These are phyloP conservation scores for Setomelanomma holmii DNA, from an alignment of 2,329 filamentous ascomycete species.

Conservation along the genomic window DNA sequence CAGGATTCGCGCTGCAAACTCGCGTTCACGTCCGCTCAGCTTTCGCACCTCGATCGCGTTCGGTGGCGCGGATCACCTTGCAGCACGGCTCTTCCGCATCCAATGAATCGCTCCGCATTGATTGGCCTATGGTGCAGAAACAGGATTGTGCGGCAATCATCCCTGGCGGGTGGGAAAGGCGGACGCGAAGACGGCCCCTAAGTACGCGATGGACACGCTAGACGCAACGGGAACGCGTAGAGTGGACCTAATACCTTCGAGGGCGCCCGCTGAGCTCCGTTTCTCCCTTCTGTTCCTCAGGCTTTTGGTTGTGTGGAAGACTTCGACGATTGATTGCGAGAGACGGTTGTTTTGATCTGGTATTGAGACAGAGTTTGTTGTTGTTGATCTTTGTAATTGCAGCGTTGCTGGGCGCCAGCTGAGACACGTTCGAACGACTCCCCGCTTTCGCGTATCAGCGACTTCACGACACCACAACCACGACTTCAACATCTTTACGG, in stretches of 20 bases:
- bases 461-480: slow-evolving; percentile 2
- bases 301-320: neutral
- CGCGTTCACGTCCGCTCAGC: slow-evolving; percentile 13
- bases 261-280: slow-evolving; percentile 3
- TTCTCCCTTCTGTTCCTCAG: slow-evolving; percentile 14
- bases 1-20: slow-evolving; percentile 24
- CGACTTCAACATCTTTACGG: slow-evolving; percentile 7
- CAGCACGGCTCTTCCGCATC: slow-evolving; percentile 6
- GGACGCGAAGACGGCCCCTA: slow-evolving; percentile 28
- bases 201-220: slow-evolving; percentile 33
- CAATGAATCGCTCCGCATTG: slow-evolving; percentile 20
- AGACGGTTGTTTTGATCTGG: slow-evolving; percentile 1
- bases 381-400: neutral
- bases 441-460: slow-evolving; percentile 10
- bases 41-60: slow-evolving; percentile 35
- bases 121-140: slow-evolving; percentile 19
- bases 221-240: slow-evolving; percentile 29
- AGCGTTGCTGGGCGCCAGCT: neutral
- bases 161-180: slow-evolving; percentile 21
- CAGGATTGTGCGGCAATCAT: slow-evolving; percentile 9
- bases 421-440: slow-evolving; percentile 13
- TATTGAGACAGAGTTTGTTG: neutral
- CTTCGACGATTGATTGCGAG: neutral
- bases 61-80: slow-evolving; percentile 3
- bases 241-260: slow-evolving; percentile 23